Conservation (phyloP, 2,329 filamentous ascomycete species). For the Colletotrichum sp. region DNA sequence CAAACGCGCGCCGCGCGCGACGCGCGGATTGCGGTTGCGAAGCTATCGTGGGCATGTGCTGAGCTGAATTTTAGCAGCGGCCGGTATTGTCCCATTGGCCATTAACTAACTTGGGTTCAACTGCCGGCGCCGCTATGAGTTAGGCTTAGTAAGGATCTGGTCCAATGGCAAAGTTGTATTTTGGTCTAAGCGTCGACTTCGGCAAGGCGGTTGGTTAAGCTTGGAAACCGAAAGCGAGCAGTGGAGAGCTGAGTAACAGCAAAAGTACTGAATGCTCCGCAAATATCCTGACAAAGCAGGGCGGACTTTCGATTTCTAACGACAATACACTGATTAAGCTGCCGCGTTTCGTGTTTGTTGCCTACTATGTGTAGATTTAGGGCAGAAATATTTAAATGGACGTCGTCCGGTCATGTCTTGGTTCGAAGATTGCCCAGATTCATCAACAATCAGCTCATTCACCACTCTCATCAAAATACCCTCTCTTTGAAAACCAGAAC, state of each 20-base stretch:
- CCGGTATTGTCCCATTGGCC: too few relatives aligned
- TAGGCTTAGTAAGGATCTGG: too few relatives aligned
- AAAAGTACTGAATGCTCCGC: neutral
- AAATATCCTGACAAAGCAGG: neutral
- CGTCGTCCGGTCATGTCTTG: fast-evolving
- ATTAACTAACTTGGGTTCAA: too few relatives aligned
- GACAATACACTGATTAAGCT: fast-evolving
- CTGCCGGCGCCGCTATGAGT: fast-evolving
- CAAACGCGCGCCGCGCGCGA: too few relatives aligned
- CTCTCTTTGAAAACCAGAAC: too few relatives aligned
- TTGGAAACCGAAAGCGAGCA: neutral
- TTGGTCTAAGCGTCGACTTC: too few relatives aligned
- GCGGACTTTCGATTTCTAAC: neutral
- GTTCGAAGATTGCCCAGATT: neutral
- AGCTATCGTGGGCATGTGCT: too few relatives aligned
- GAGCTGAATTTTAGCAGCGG: too few relatives aligned
- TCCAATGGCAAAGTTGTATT: too few relatives aligned
- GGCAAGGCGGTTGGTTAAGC: fast-evolving
- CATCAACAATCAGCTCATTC: fast-evolving
- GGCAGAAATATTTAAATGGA: fast-evolving
- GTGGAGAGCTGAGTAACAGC: neutral
- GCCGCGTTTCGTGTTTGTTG: neutral
- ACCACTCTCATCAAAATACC: too few relatives aligned
- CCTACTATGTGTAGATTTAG: neutral
- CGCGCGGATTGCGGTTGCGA: too few relatives aligned